Base-by-base conservation (phyloP, 2,329 filamentous ascomycete species). In the Fusarium longipes region DNA sequence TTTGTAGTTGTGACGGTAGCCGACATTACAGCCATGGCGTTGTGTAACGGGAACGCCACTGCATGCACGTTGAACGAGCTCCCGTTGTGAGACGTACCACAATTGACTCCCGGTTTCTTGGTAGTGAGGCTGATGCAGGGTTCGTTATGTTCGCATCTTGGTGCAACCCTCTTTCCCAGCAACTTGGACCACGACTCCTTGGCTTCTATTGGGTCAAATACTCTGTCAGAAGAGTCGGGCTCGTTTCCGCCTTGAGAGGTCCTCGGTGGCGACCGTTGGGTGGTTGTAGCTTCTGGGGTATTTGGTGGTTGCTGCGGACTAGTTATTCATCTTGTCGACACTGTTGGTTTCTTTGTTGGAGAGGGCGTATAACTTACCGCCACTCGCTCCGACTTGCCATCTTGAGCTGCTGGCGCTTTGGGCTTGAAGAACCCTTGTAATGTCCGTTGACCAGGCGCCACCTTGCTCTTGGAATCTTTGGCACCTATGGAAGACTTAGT, bases 121-220 rank as follows among this genome's bases (percentile, higher is more conserved):
- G 94, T 97, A 18, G 89, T 86, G 50, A 95, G 81, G 67, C 85
- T 92, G 67, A 93, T 91, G 78, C 96, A 98, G 4, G 92, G 91
- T 72, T 98, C 94, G 52, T 88, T 84, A 74, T 99, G 96, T 45
- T 97, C 93, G 75, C 96, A 99, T 57, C 86, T 86, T 2, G 96
- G 96, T 2, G 87, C 83, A 2, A 87, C 81, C 57, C 91, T 89
- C 76, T 91, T 93, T 17, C 89, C 87, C 64, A 98, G 89, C 15
- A 98, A 83, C 75, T 91, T 93, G 6, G 88, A 89, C 96, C 96
- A 98, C 22, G 90, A 91, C 74, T 96, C 91, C 76, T 93, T 95
- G 43, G 86, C 86, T 63, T 87, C 83, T 48, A 93, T 87, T 1
- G 91, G 89, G 70, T 94, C 91, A 62, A 91, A 83, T 3, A 87